Evolutionary conservation across 352 stramenopile genomes (phyloP), one percentile per base, ranked within the genome.

Genomic region (Globisporangium takayamanum): DNA sequence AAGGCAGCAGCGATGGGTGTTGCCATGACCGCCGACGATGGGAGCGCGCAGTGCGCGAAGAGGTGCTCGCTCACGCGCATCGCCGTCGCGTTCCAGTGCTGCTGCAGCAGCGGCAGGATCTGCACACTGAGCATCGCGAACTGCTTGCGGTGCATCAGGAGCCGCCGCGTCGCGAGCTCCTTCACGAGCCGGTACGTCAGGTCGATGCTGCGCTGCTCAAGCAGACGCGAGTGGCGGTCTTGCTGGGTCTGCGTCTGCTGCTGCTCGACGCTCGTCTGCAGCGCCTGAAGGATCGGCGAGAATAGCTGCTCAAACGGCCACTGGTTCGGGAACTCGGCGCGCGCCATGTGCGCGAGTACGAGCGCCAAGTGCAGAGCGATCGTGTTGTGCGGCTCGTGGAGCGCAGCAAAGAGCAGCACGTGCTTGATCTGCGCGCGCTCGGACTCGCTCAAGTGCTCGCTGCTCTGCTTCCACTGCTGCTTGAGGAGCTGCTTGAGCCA

Each of bases 101-200:
- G 78, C 20, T 86, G 60, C 48, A 88, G 36, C 6, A 85, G 49
- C 14, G 81, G 76, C 30, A 92, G 59, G 8, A 92, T 45, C 52
- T 89, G 73, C 14, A 91, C 75, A 48, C 74, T 85, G 26, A 95
- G 68, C 50, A 76, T 58, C 2, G 80, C 77, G 50, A 93, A 94
- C 57, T 91, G 77, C 59, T 91, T 92, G 57, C 84, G 84, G 52
- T 95, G 82, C 44, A 80, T 56, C 76, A 92, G 78, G 44, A 95
- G 76, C n/a, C 86, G 69, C 14, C 81, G 71, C 4, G 82, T 76
- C 41, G 84, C 72, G 37, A 95, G 69, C 53, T 94, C 84, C 66
- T 95, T 94, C 12, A 89, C 76, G 16, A 94, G 61, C 1, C 80
- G 73, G 62, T 92, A 88, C n/a, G 68, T 73, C 11, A 93, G 61